These are phyloP conservation scores for Plectosphaerella plurivora DNA, from an alignment of 2,329 filamentous ascomycete species.

Conservation along the genomic window DNA sequence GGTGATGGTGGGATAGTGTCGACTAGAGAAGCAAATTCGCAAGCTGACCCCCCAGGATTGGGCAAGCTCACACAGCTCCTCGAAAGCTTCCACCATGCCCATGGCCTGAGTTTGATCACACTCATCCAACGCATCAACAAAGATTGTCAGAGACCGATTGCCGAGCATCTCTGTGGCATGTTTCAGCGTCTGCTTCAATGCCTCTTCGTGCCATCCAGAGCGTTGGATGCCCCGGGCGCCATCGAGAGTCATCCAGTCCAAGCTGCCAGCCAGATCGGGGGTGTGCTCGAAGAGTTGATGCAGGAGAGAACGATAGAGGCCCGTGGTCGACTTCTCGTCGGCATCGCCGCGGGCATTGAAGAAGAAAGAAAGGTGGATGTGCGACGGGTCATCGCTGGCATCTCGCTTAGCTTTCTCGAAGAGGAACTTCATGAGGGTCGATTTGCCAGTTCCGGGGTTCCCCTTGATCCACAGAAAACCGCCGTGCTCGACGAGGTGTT, in stretches of 20 bases:
- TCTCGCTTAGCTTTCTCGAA: background rate
- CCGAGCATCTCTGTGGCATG: conserved; percentile 1
- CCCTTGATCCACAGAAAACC: conserved; percentile 44
- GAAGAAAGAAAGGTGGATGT: conserved; percentile 31
- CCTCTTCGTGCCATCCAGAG: background rate
- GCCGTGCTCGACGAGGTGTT: conserved; percentile 16
- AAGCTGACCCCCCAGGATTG: background rate
- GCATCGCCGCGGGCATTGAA: conserved; percentile 40
- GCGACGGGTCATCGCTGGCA: background rate
- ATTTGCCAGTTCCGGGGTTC: conserved; percentile 41
- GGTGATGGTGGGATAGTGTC: conserved; percentile 6
- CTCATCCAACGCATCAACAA: conserved; percentile 15
- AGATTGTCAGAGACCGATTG: conserved; percentile 8
- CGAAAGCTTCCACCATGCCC: conserved; percentile 4
- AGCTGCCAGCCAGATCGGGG: conserved; percentile 18
- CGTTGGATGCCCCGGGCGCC: background rate
- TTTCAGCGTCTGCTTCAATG: background rate
- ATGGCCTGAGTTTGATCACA: conserved; percentile 2
- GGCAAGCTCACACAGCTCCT: background rate
- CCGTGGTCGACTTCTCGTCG: conserved; percentile 38
- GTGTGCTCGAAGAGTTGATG: conserved; percentile 34
- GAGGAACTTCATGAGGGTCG: conserved; percentile 38
- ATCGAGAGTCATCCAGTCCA: background rate
- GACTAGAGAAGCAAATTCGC: conserved; percentile 4
- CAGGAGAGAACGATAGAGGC: conserved; percentile 47